Conservation (phyloP, 106 monocot species). For the Dendrobium nobile region DNA sequence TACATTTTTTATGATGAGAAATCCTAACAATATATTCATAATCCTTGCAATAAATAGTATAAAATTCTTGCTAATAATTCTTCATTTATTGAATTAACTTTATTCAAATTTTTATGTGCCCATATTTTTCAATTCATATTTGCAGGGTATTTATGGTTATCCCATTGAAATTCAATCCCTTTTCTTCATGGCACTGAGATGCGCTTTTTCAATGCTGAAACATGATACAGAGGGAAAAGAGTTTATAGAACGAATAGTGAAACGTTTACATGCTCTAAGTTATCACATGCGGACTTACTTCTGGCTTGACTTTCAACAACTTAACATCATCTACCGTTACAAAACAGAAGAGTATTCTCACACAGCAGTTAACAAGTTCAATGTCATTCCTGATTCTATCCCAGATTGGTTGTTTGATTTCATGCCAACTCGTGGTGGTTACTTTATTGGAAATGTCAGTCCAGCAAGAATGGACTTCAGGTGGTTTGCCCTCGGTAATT, state of each 20-base stretch:
- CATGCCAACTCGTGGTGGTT: slow-evolving; percentile 22
- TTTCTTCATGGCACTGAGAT: slow-evolving; percentile 22
- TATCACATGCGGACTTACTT: slow-evolving; percentile 26
- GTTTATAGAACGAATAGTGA: slow-evolving; percentile 22
- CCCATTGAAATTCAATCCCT: slow-evolving; percentile 62
- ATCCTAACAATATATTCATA: no score
- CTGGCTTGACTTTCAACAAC: slow-evolving; percentile 22
- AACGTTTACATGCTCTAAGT: slow-evolving; percentile 13
- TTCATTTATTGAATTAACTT: not conserved
- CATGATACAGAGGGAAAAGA: slow-evolving; percentile 56
- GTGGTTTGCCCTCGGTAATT: slow-evolving; percentile 41
- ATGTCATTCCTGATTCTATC: slow-evolving; percentile 20
- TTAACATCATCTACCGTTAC: slow-evolving; percentile 18
- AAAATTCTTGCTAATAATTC: not conserved
- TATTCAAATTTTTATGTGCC: not conserved
- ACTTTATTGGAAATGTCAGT: slow-evolving; percentile 20
- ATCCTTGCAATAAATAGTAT: no score
- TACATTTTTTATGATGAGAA: not conserved
- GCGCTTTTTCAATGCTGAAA: slow-evolving; percentile 32
- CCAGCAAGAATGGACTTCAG: slow-evolving; percentile 25
- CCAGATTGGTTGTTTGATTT: slow-evolving; percentile 25
- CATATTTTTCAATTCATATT: not conserved
- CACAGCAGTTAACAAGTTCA: slow-evolving; percentile 24
- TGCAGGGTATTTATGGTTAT: slow-evolving; percentile 54
- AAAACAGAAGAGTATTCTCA: slow-evolving; percentile 23